These are phyloP conservation scores for Pholiota conissans DNA, from an alignment of 768 basidiomycete species.

Conservation along the genomic window DNA sequence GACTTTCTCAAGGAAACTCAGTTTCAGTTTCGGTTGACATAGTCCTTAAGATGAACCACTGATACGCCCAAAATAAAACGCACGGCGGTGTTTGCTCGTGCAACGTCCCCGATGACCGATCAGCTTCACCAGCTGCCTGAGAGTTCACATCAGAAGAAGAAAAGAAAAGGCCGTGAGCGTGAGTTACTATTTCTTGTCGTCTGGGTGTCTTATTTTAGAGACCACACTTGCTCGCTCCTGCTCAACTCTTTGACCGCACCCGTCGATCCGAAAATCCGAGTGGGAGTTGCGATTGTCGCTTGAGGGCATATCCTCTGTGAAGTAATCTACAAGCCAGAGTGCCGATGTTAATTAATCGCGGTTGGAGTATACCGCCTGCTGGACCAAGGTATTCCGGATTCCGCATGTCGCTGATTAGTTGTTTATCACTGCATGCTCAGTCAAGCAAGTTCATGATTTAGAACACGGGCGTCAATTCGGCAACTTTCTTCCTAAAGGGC, in stretches of 20 bases:
- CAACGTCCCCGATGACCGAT: neutral
- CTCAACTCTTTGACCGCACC: neutral
- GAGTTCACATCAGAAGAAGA: too few relatives aligned
- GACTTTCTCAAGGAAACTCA: neutral
- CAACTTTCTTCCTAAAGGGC: neutral
- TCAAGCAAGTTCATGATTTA: too few relatives aligned
- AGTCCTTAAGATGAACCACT: too few relatives aligned
- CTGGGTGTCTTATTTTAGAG: neutral
- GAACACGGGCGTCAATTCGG: too few relatives aligned
- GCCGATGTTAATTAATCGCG: too few relatives aligned
- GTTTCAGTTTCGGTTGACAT: neutral
- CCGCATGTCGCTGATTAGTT: too few relatives aligned
- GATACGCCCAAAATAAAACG: neutral
- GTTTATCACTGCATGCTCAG: too few relatives aligned
- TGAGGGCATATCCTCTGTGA: too few relatives aligned
- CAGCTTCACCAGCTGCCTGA: neutral
- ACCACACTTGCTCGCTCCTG: neutral
- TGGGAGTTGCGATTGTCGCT: too few relatives aligned
- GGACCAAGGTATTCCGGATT: too few relatives aligned
- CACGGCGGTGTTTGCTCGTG: neutral
- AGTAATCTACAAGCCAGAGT: neutral
- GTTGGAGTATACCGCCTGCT: too few relatives aligned
- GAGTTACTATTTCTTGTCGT: neutral
- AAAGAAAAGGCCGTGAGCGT: neutral
- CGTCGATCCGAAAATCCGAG: neutral